Conservation (phyloP, 108 stramenopile genomes). For the Nannochloropsis salina region DNA sequence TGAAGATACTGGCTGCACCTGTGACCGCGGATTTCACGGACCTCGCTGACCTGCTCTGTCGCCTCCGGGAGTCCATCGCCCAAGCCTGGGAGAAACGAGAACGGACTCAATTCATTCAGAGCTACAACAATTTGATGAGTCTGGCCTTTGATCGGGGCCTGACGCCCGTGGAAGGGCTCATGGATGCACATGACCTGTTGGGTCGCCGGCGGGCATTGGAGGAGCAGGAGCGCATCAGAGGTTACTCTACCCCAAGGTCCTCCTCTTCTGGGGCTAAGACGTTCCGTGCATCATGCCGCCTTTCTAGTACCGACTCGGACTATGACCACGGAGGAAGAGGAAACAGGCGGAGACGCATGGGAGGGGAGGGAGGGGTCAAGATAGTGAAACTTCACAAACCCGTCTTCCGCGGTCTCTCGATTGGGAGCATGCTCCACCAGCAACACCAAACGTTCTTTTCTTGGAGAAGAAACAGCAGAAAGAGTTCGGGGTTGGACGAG, state of each 20-base stretch:
- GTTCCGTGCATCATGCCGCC: too few relatives aligned
- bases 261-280: too few relatives aligned
- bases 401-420: neutral
- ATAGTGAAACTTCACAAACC: neutral
- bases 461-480: neutral
- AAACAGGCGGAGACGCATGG: neutral
- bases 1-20: neutral
- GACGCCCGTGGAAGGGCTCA: neutral
- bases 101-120: neutral
- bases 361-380: neutral
- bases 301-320: too few relatives aligned
- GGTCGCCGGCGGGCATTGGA: neutral
- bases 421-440: neutral
- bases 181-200: neutral
- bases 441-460: neutral
- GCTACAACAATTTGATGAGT: neutral
- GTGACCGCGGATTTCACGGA: neutral
- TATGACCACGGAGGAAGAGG: neutral
- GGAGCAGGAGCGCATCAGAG: neutral
- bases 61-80: neutral
- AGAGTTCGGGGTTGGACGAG: neutral
- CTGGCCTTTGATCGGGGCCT: slow-evolving; percentile 1
- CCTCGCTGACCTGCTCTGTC: neutral
- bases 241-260: too few relatives aligned
- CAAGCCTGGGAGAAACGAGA: neutral